Evolutionary conservation across 257 asterid genomes (phyloP).

Genomic region (Lycium barbarum): DNA sequence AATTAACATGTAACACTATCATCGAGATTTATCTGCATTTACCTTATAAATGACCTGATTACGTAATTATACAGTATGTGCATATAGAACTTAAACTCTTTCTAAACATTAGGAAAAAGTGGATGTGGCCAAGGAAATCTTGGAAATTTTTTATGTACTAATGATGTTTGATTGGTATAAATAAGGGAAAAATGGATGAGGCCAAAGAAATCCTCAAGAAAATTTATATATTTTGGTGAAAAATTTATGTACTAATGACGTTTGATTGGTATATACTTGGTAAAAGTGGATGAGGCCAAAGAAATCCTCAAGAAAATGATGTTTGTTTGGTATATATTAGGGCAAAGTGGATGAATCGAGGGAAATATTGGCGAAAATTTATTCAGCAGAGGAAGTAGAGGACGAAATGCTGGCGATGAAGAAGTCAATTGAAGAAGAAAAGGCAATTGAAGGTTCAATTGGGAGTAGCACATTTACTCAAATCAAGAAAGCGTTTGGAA

Average conservation of each 20-base stretch:
- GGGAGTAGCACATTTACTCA: slow-evolving; percentile 27
- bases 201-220: slow-evolving; percentile 48
- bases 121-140: neutral
- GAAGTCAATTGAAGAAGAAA: slow-evolving; percentile 39
- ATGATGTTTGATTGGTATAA: neutral
- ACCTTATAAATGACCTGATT: neutral
- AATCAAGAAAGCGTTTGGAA: slow-evolving; percentile 18
- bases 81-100: neutral
- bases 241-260: too few relatives aligned
- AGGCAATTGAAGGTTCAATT: slow-evolving; percentile 31
- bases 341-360: slow-evolving; percentile 43
- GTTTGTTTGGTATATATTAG: slow-evolving; percentile 29
- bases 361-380: slow-evolving; percentile 51
- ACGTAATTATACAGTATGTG: neutral
- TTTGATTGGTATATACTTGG: too few relatives aligned
- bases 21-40: neutral
- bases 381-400: slow-evolving; percentile 47
- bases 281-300: neutral
- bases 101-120: neutral
- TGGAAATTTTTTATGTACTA: neutral
- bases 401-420: slow-evolving; percentile 45
- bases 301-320: neutral
- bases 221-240: slow-evolving; percentile 31
- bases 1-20: neutral
- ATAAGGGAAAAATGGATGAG: slow-evolving; percentile 43